A percentile compares a stretch with the other conserved stretches of the same genome.
Evolutionary conservation across 1,139 yeast species (phyloP).

Genomic region (Arxiozyma bovina): DNA sequence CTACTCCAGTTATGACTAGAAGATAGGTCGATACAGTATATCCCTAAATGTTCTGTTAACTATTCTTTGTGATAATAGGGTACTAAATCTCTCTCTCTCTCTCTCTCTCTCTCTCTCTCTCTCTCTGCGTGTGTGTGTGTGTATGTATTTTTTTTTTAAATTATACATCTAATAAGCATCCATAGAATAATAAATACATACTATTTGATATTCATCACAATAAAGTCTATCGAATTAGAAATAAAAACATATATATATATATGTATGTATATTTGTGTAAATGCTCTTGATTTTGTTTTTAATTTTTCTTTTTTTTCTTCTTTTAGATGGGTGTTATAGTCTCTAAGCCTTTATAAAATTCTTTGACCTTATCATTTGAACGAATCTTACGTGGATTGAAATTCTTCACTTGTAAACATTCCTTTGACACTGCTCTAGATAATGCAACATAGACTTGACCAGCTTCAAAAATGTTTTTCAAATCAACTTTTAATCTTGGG

Average conservation of each 20-base stretch:
- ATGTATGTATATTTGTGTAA: background rate
- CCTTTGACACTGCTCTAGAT: constrained; percentile 75
- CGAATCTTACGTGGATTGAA: constrained; percentile 55
- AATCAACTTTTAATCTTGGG: constrained; percentile 66
- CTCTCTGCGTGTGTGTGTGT: too few species aligned
- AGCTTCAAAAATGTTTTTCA: constrained; percentile 62
- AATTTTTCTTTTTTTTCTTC: too few species aligned
- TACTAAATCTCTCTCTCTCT: too few species aligned
- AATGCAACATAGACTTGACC: constrained; percentile 90
- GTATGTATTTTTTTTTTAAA: too few species aligned
- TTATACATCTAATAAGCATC: background rate
- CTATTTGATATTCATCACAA: too few species aligned
- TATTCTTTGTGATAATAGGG: too few species aligned
- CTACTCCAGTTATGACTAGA: too few species aligned
- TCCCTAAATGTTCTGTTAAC: background rate
- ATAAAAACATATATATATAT: too few species aligned
- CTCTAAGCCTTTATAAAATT: constrained; percentile 48
- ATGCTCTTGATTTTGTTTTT: background rate
- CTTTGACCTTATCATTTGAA: constrained; percentile 57
- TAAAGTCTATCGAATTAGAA: too few species aligned
- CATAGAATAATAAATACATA: too few species aligned
- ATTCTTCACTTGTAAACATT: constrained; percentile 62
- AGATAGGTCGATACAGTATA: too few species aligned
- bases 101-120: too few species aligned
- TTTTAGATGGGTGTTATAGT: constrained; percentile 10